phyloP scores from a whole-genome alignment of 768 basidiomycete genomes.

The Mycena vitilis region DNA sequence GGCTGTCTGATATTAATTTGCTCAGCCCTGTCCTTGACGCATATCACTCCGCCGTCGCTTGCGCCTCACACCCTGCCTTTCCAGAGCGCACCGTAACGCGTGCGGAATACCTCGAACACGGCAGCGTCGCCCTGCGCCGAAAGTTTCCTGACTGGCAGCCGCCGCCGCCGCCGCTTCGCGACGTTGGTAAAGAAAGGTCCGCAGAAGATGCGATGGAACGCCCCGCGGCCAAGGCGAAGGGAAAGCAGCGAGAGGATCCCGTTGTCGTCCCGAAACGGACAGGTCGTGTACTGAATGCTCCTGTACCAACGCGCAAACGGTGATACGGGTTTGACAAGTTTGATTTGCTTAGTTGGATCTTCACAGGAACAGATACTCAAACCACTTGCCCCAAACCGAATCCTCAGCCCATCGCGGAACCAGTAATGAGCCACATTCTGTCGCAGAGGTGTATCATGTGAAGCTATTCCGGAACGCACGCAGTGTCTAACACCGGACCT shows the following conservation, averaged over 20 bases:
- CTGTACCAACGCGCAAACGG: background rate
- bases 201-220: background rate
- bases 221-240: constrained; percentile 31
- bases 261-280: background rate
- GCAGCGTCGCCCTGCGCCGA: constrained; percentile 77
- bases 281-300: background rate
- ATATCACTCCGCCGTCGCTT: constrained; percentile 69
- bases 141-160: constrained; percentile 78
- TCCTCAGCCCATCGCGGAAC: no score
- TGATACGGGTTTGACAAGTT: background rate
- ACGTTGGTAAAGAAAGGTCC: constrained; percentile 41
- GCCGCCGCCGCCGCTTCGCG: constrained; percentile 12
- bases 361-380: no score
- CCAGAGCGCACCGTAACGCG: constrained; percentile 66
- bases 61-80: constrained; percentile 68
- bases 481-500: no score
- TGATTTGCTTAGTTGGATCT: no score
- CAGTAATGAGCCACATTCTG: no score
- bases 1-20: constrained; percentile 28
- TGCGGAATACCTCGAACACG: constrained; percentile 87
- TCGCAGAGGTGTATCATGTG: no score
- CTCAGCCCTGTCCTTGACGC: constrained; percentile 74
- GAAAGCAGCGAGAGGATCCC: constrained; percentile 40
- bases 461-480: no score
- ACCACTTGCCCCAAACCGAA: no score